A percentile compares a stretch with the other conserved stretches of the same genome.
Evolutionary conservation across 345 rosid species (phyloP).

Genomic region (Citrus maxima): DNA sequence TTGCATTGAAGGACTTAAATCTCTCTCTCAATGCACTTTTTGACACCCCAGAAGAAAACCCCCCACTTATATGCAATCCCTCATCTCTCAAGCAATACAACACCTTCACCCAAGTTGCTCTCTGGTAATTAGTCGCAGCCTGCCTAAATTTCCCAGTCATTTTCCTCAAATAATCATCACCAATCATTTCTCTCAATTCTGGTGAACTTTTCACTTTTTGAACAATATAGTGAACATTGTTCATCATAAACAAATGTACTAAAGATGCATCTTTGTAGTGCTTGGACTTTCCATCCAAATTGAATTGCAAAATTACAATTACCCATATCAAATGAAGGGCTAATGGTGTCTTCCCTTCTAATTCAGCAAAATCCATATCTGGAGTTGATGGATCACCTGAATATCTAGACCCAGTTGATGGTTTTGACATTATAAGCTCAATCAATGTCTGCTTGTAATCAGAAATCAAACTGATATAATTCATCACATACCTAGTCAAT

Average conservation of each 20-base stretch:
- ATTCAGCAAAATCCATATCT: slow-evolving; percentile 70
- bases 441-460: slow-evolving; percentile 82
- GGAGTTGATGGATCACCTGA: slow-evolving; percentile 68
- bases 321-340: slow-evolving; percentile 90
- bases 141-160: slow-evolving; percentile 71
- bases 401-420: slow-evolving; percentile 67
- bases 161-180: slow-evolving; percentile 75
- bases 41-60: slow-evolving; percentile 87
- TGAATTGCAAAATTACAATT: slow-evolving; percentile 78
- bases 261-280: slow-evolving; percentile 73
- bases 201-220: slow-evolving; percentile 82
- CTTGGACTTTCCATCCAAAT: slow-evolving; percentile 79
- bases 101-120: slow-evolving; percentile 84
- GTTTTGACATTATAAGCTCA: slow-evolving; percentile 76
- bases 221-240: slow-evolving; percentile 85
- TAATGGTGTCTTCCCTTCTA: slow-evolving; percentile 67
- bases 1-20: slow-evolving; percentile 84
- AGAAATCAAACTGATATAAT: slow-evolving; percentile 82
- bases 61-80: slow-evolving; percentile 81
- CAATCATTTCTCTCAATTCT: slow-evolving; percentile 86
- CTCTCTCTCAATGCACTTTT: slow-evolving; percentile 78
- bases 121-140: slow-evolving; percentile 76
- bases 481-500: slow-evolving; percentile 95
- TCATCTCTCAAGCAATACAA: slow-evolving; percentile 82
- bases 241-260: slow-evolving; percentile 80